Base-by-base conservation (phyloP, 2,329 filamentous ascomycete genomes). In the Lasiodiplodia theobromae region DNA sequence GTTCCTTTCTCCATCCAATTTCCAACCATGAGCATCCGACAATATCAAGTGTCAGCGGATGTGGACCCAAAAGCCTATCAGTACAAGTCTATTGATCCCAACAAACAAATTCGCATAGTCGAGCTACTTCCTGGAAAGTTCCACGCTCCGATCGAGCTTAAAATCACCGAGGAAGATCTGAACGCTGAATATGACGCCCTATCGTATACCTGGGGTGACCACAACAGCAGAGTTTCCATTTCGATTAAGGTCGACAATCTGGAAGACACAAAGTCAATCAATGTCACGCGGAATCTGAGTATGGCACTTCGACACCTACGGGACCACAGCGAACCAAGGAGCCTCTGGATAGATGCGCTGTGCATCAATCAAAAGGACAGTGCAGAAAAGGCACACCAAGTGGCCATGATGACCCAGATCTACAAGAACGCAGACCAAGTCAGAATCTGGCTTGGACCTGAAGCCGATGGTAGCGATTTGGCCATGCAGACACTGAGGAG, bases 351-450 rank as follows among this genome's bases (percentile, higher is more conserved):
- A 11, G 73, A 76, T 25, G 72, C 69, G 18, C 18, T 74, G 7
- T 74, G 76, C 58, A 79, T 81, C 66, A 77, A 80, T 44, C 77
- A 80, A 67, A 54, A 69, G 1, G 73, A 79, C 67, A 54, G 71
- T 21, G 53, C 64, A 7, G 78, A 81, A 52, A 75, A 75, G 25
- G 71, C 69, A 3, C 70, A 75, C 23, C 78, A 80, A 68, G 75
- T 81, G 4, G 71, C 70, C 4, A 75, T 80, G 37, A 80, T 80
- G 77, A 73, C 75, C 11, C 56, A 76, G 5, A 77, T 80, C 52
- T 80, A 77, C 72, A 71, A 65, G 37, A 62, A 56, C 12, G 73
- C 74, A 3, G 67, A 52, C 7, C 49, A 67, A 4, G 71, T 74
- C 2, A 67, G 73, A 3, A 65, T 74, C 10, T 75, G 71, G 72